Base-by-base conservation (phyloP, 1,284 basidiomycete species). In the Trichosporon ovoides region DNA sequence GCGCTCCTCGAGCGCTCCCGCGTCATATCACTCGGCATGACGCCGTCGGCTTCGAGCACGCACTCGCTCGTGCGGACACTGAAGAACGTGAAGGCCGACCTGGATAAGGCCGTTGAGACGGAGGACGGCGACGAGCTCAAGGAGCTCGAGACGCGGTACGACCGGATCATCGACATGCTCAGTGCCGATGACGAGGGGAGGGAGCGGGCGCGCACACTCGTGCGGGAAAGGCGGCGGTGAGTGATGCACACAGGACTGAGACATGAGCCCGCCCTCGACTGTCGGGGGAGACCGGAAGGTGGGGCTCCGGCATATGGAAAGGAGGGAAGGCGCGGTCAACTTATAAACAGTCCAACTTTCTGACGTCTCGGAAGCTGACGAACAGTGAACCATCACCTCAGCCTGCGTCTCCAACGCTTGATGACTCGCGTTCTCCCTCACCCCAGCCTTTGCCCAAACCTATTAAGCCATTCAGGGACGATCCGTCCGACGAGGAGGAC, bases 1-100 rank as follows among this genome's bases (percentile, higher is more conserved):
- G 69, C 74, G 56, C 66, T 78, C 3, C 67, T 78, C 48, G 76
- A 78, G 58, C 68, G 76, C 48, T 69, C 69, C 3, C 73, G 76
- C 20, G 68, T 78, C 49, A 56, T 77, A 53, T 71, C 70, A 0
- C 69, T 78, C 24, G 70, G 70, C 33, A 68, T 78, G 40, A 66
- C 69, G 18, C 73, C 76, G 0, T 70, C 66, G 3, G 68, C 75
- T 0, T 68, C 72, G 3, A 67, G 72, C 12, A 68, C 70, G 18
- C 65, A 67, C 13, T 67, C 70, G 58, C 72, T 78, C 49, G 62
- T 69, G 14, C 67, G 76, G 13, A 70, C 70, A 35, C 67, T 78
- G 14, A 68, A 65, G 0, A 38, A 61, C 11, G 68, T 76, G 46
- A 58, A 65, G 37, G 52, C 55, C 18, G 76, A 75, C 13, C 60